phyloP scores from a whole-genome alignment of 441 rosid species.

The Dalechampia spathulata region DNA sequence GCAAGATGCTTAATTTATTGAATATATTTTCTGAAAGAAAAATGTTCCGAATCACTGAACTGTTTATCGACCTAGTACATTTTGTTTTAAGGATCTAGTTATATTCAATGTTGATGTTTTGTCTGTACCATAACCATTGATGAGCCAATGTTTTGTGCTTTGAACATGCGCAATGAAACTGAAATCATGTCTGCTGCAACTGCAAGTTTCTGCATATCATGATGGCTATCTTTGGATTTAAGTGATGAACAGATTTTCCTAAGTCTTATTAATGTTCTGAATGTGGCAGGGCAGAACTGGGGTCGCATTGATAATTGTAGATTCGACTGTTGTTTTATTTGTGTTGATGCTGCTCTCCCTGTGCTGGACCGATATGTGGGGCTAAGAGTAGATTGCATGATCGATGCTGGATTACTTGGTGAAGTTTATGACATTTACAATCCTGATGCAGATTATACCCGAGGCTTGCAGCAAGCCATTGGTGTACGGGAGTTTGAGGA shows the following conservation, averaged over 20 bases:
- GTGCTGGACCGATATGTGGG: constrained; percentile 69
- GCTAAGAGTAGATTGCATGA: constrained; percentile 78
- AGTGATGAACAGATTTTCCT: neutral
- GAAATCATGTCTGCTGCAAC: neutral
- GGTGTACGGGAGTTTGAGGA: constrained; percentile 79
- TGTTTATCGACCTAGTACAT: neutral
- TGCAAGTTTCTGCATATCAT: neutral
- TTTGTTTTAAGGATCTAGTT: neutral
- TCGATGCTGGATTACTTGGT: constrained; percentile 60
- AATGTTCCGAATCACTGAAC: neutral
- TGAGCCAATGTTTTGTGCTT: neutral
- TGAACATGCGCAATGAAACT: neutral
- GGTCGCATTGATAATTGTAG: constrained; percentile 54
- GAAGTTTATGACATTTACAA: constrained; percentile 73
- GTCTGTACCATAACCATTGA: neutral
- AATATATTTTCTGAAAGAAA: neutral
- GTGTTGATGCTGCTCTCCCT: constrained; percentile 53
- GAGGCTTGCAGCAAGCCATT: constrained; percentile 78
- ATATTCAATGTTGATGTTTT: neutral
- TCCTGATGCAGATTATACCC: constrained; percentile 57
- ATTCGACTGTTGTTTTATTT: constrained; percentile 66
- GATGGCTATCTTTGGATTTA: neutral
- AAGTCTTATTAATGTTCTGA: constrained; percentile 20
- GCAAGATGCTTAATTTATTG: neutral
- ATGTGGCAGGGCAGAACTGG: constrained; percentile 94